Evolutionary conservation across 1,139 yeast genomes (phyloP).

Genomic region (Candida buenavistaensis): DNA sequence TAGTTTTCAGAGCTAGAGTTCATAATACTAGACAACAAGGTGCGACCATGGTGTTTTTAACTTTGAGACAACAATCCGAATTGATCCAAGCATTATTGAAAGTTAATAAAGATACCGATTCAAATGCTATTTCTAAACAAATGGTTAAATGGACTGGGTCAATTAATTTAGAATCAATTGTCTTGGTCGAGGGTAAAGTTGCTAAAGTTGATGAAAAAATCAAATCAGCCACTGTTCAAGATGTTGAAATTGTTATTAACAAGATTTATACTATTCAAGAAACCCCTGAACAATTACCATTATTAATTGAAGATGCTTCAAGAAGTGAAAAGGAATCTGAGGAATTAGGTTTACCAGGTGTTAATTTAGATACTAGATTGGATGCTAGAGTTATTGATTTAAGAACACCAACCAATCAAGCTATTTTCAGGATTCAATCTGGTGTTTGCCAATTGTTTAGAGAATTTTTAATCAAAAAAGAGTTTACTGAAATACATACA

Average conservation of each 20-base stretch:
- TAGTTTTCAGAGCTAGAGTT: conserved; percentile 88
- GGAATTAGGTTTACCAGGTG: conserved; percentile 87
- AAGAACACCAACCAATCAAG: conserved; percentile 96
- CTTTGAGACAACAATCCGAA: conserved; percentile 86
- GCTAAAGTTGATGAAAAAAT: conserved; percentile 83
- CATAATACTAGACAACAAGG: conserved; percentile 95
- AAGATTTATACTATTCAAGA: conserved; percentile 78
- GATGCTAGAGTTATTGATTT: conserved; percentile 94
- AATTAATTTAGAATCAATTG: conserved; percentile 86
- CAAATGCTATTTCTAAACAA: conserved; percentile 76
- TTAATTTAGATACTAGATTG: conserved; percentile 92
- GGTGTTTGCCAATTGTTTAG: conserved; percentile 88
- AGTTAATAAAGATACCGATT: conserved; percentile 55
- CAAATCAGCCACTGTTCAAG: conserved; percentile 89
- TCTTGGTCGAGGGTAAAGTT: conserved; percentile 82
- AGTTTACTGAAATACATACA: conserved; percentile 89
- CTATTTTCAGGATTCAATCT: conserved; percentile 90
- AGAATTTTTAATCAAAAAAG: conserved; percentile 70
- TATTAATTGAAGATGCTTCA: conserved; percentile 92
- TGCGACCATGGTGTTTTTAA: conserved; percentile 87
- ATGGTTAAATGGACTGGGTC: conserved; percentile 96
- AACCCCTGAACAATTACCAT: conserved; percentile 91
- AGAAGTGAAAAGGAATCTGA: conserved; percentile 96
- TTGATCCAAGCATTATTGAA: conserved; percentile 83
- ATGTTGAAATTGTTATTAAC: conserved; percentile 76